Evolutionary conservation across 805 yeast genomes (phyloP), one percentile per base, ranked within the genome.

Genomic region (Candida boleticola): DNA sequence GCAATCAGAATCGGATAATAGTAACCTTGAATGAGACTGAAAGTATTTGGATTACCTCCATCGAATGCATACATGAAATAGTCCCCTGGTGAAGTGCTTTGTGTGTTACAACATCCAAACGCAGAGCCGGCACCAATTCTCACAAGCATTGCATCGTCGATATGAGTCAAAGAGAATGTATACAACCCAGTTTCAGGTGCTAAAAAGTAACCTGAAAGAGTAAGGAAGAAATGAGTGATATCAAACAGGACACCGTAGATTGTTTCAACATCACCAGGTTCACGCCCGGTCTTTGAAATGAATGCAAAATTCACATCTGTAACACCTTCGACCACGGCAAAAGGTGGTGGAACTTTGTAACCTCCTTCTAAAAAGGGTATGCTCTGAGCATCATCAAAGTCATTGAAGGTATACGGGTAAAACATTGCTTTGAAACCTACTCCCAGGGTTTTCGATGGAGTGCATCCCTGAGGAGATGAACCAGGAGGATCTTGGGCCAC

Each of bases 31-130:
- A 6, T 21, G 4, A 30, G 21, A 16, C 6, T 21, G 14, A 30
- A 19, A 6, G 18, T 5, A 5, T 19, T 21, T 11, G 13, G 9
- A 4, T 19, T 16, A 30, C 17, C 5, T 13, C 21, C 10, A n/a
- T n/a, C n/a, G 9, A 21, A 5, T 14, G 34, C 21, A 30, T 16
- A 30, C 5, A 30, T 30, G 9, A 17, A 11, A 16, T 13, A 29
- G 5, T 6, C n/a, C n/a, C n/a, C n/a, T n/a, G n/a, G n/a, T n/a
- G n/a, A n/a, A n/a, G n/a, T n/a, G n/a, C n/a, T n/a, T n/a, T n/a
- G n/a, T n/a, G n/a, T n/a, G n/a, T n/a, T n/a, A n/a, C 69, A 58
- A 51, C 75, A 70, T 23, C 55, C 58, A 19, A 66, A 56, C 7
- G 62, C 61, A 43, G 51, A 54, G 13, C 55, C 55, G 35, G 43